A percentile compares a stretch with the other conserved stretches of the same genome.
Conservation (phyloP, 768 basidiomycete genomes). For the Rickenella mellea region DNA sequence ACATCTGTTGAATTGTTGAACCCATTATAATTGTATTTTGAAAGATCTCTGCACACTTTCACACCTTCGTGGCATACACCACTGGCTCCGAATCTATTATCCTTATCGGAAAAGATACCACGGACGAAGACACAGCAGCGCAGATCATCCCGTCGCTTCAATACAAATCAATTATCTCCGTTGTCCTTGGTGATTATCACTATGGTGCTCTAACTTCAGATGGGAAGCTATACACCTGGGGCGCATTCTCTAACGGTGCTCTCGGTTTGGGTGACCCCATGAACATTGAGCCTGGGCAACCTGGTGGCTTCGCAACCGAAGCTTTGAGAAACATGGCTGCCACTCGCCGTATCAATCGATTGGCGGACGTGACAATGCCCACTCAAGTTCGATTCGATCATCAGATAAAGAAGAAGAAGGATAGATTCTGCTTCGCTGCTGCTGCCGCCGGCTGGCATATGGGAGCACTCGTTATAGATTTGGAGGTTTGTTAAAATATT, state of each 20-base stretch:
- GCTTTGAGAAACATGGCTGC: slow-evolving; percentile 19
- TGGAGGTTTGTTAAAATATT: slow-evolving; percentile 43
- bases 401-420: slow-evolving; percentile 34
- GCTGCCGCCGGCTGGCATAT: slow-evolving; percentile 89
- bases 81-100: slow-evolving; percentile 63
- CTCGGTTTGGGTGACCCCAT: slow-evolving; percentile 78
- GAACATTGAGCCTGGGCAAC: slow-evolving; percentile 37
- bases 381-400: slow-evolving; percentile 68
- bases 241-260: slow-evolving; percentile 65
- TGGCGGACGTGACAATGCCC: slow-evolving; percentile 45
- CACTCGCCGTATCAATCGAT: slow-evolving; percentile 23
- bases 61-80: slow-evolving; percentile 76
- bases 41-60: slow-evolving; percentile 80
- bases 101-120: slow-evolving; percentile 55
- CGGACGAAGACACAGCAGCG: slow-evolving; percentile 35
- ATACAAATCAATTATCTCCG: slow-evolving; percentile 69
- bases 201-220: slow-evolving; percentile 70
- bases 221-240: slow-evolving; percentile 80
- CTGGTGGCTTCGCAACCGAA: slow-evolving; percentile 45
- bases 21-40: slow-evolving; percentile 4
- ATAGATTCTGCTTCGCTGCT: slow-evolving; percentile 70
- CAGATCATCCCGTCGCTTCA: slow-evolving; percentile 66
- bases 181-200: slow-evolving; percentile 91
- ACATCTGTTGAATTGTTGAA: slow-evolving; percentile 6
- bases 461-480: slow-evolving; percentile 79